Conservation (phyloP, 2,329 filamentous ascomycete genomes). For the Aureobasidium musti region DNA sequence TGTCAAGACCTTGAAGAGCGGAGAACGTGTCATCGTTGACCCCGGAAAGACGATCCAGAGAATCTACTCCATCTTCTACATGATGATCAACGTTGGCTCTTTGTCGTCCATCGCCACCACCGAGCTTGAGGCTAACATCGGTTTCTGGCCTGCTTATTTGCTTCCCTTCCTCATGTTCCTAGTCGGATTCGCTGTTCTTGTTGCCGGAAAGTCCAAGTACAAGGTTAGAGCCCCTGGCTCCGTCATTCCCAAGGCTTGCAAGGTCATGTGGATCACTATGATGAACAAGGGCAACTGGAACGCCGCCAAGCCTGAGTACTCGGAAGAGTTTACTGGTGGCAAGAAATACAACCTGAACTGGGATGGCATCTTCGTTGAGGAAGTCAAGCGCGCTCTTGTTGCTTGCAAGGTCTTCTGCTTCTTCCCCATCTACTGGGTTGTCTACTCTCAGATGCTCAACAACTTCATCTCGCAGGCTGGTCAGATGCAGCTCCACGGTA, state of each 20-base stretch:
- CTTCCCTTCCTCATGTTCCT: slow-evolving; percentile 65
- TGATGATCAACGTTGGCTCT: slow-evolving; percentile 72
- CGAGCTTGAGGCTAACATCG: slow-evolving; percentile 66
- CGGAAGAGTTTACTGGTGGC: slow-evolving; percentile 52
- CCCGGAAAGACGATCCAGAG: slow-evolving; percentile 52
- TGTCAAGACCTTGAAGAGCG: slow-evolving; percentile 45
- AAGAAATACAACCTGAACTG: slow-evolving; percentile 53
- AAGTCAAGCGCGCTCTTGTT: slow-evolving; percentile 64
- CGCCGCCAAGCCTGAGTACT: slow-evolving; percentile 67
- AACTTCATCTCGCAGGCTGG: slow-evolving; percentile 54
- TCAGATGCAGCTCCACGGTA: slow-evolving; percentile 50
- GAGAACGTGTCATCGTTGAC: slow-evolving; percentile 51
- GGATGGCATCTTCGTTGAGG: slow-evolving; percentile 71
- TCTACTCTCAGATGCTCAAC: slow-evolving; percentile 43
- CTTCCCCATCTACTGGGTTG: slow-evolving; percentile 52
- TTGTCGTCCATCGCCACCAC: slow-evolving; percentile 65
- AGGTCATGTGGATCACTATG: slow-evolving; percentile 59
- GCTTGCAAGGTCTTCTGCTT: slow-evolving; percentile 69
- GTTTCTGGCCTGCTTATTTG: slow-evolving; percentile 67
- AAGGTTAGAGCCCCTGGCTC: slow-evolving; percentile 59
- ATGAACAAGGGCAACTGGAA: slow-evolving; percentile 55
- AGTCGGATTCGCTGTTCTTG: slow-evolving; percentile 59
- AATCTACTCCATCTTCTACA: slow-evolving; percentile 63
- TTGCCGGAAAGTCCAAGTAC: slow-evolving; percentile 42
- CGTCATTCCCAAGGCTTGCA: slow-evolving; percentile 67